Evolutionary conservation across 2,329 filamentous ascomycete species (phyloP), one percentile per base, ranked within the genome.

Genomic region (Ceratocystis papillata): DNA sequence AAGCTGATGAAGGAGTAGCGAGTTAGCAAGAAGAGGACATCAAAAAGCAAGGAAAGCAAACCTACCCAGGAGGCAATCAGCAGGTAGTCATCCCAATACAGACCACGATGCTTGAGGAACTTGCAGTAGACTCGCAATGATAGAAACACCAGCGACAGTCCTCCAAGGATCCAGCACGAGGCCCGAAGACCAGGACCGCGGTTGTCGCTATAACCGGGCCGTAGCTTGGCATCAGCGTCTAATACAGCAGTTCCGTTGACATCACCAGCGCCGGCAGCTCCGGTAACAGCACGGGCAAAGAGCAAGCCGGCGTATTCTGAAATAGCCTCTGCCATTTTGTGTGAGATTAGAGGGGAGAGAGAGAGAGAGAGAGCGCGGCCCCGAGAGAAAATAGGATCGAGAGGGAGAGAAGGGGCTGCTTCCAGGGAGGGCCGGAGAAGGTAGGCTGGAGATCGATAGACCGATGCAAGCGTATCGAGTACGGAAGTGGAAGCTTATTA

Each of bases 71-170:
- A 70, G 8, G 69, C 67, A n/a, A 76, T 71, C 60, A 76, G 69
- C 17, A 74, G 60, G 68, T 74, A 72, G 68, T 76, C 75, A 66
- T 76, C 75, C 72, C 74, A 75, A 73, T 74, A 76, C 30, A 76
- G 45, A 59, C 74, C 75, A 45, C 72, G 71, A 1, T 72, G 72
- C 12, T 74, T 71, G 70, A 72, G 73, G 33, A 72, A 61, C 62
- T 76, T 76, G 71, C 74, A 76, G 71, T 76, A 76, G 37, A 76
- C 63, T 5, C 75, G 71, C 20, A 76, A 64, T 10, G 69, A 68
- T 3, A 76, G 65, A 55, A 69, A 69, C 2, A 59, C 15, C 0
- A 66, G 44, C n/a, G 67, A 67, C 15, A 69, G 15, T 6, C 30
- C 60, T 30, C 65, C 62, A 5, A 69, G 63, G 53, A 67, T 33